phyloP scores from a whole-genome alignment of 2,329 filamentous ascomycete species.

The Nothophoma quercina region DNA sequence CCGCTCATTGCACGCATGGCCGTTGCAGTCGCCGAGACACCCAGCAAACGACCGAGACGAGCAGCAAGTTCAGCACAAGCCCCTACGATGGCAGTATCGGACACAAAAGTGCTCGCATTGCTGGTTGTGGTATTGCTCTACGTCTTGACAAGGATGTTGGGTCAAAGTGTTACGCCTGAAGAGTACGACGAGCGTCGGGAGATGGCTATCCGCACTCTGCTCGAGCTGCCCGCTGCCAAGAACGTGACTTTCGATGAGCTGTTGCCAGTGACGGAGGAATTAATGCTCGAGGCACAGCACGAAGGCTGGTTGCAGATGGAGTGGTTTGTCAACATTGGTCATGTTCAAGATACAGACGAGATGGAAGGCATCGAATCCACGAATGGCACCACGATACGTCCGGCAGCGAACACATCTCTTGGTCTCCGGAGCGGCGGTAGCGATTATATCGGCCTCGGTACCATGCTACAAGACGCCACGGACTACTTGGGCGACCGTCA shows the following conservation, averaged over 20 bases:
- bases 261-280: conserved; percentile 42
- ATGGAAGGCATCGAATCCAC: conserved; percentile 38
- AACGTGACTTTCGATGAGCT: conserved; percentile 57
- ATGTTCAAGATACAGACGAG: conserved; percentile 31
- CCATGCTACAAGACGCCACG: conserved; percentile 78
- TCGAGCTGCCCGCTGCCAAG: conserved; percentile 58
- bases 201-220: conserved; percentile 60
- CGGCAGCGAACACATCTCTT: conserved; percentile 46
- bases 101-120: conserved; percentile 52
- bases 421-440: conserved; percentile 54
- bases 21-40: conserved; percentile 41
- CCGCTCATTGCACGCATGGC: conserved; percentile 44
- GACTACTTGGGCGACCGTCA: conserved; percentile 74
- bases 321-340: conserved; percentile 63
- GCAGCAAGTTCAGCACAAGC: conserved; percentile 29
- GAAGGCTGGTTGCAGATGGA: conserved; percentile 60
- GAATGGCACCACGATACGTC: conserved; percentile 26
- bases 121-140: conserved; percentile 69
- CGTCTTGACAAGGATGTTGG: conserved; percentile 58
- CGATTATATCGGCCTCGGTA: conserved; percentile 58
- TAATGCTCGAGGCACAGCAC: conserved; percentile 44
- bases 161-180: conserved; percentile 40
- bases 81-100: conserved; percentile 21
- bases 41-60: conserved; percentile 59
- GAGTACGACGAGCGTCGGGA: conserved; percentile 43